These are phyloP conservation scores for Bonia amplexicaulis DNA, from an alignment of 176 grass and related monocot genomes.

Conservation along the genomic window DNA sequence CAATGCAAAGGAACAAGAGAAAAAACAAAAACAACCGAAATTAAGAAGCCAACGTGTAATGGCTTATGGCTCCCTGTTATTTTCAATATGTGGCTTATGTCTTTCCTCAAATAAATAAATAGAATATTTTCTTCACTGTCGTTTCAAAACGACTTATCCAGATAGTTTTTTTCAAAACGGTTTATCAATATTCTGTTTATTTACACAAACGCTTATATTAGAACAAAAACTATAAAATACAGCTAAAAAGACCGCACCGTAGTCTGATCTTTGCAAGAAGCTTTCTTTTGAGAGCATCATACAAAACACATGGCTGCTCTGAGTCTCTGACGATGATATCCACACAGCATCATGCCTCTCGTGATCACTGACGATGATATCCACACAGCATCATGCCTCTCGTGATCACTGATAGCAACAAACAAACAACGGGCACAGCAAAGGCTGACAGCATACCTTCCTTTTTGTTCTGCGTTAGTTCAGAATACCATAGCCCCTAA, in stretches of 20 bases:
- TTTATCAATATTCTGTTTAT: too few species aligned
- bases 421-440: background rate
- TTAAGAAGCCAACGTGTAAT: too few species aligned
- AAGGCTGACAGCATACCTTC: background rate
- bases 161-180: too few species aligned
- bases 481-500: background rate
- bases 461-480: background rate
- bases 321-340: background rate
- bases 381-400: background rate
- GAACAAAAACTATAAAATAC: background rate
- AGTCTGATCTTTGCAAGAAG: background rate
- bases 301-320: background rate
- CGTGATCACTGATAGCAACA: background rate
- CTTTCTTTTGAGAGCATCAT: background rate
- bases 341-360: background rate
- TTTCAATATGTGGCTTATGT: too few species aligned
- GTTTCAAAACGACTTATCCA: accelerated
- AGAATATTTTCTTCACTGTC: accelerated
- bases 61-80: too few species aligned
- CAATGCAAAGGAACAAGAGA: too few species aligned
- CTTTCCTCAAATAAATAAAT: too few species aligned
- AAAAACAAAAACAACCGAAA: too few species aligned
- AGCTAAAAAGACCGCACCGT: background rate
- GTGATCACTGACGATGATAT: background rate
- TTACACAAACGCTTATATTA: too few species aligned